These are phyloP conservation scores for Tetradesmus lagerheimii DNA, from an alignment of 139 green algal species.

Conservation along the genomic window DNA sequence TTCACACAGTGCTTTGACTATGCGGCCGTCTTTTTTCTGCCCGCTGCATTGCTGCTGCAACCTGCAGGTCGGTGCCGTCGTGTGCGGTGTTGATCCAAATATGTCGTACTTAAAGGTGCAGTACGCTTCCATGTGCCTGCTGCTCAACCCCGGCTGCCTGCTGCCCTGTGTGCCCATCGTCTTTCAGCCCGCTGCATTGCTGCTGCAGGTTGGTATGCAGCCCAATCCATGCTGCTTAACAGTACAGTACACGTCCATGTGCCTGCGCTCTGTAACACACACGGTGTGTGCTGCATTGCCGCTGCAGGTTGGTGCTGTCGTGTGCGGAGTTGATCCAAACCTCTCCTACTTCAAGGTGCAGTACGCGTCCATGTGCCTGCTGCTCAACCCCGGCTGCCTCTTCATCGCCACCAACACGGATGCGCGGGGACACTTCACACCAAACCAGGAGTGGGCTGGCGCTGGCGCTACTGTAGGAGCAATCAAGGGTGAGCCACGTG, in stretches of 20 bases:
- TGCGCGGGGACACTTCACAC: conserved; percentile 94
- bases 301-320: conserved; percentile 46
- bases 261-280: too few relatives aligned
- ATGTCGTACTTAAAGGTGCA: conserved; percentile 68
- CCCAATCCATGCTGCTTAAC: too few relatives aligned
- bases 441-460: conserved; percentile 96
- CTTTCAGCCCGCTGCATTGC: too few relatives aligned
- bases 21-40: too few relatives aligned
- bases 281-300: background rate
- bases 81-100: conserved; percentile 43
- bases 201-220: background rate
- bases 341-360: conserved; percentile 66
- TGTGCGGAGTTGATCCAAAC: conserved; percentile 43
- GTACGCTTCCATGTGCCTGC: conserved; percentile 92
- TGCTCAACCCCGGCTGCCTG: conserved; percentile 92
- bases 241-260: too few relatives aligned
- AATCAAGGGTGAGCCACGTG: conserved; percentile 70
- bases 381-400: conserved; percentile 91
- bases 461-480: conserved; percentile 94
- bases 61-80: conserved; percentile 48
- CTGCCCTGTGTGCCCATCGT: too few relatives aligned
- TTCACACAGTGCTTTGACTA: too few relatives aligned
- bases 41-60: background rate
- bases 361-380: conserved; percentile 92
- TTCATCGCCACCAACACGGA: conserved; percentile 98